phyloP scores from a whole-genome alignment of 2,329 filamentous ascomycete species.

The Fusarium virguliforme region DNA sequence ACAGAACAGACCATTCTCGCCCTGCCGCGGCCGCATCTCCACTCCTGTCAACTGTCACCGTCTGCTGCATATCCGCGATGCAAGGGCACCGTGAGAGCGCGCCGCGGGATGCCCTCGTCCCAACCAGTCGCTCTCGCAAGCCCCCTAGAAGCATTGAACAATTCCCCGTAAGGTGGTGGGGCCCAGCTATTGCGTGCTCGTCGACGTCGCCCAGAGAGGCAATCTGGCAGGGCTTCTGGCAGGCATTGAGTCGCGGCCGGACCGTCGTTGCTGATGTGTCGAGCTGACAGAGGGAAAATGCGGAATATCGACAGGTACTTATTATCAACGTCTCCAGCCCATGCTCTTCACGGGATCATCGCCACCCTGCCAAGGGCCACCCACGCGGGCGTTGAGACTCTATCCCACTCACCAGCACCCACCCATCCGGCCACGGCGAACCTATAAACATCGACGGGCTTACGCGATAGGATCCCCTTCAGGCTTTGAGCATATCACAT shows the following conservation, averaged over 20 bases:
- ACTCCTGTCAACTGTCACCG: slow-evolving; percentile 20
- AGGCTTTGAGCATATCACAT: slow-evolving; percentile 33
- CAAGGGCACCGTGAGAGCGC: slow-evolving; percentile 29
- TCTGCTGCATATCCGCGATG: slow-evolving; percentile 29
- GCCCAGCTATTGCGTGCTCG: slow-evolving; percentile 41
- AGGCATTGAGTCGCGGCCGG: slow-evolving; percentile 23
- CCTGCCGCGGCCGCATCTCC: slow-evolving; percentile 15
- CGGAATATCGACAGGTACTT: slow-evolving; percentile 35
- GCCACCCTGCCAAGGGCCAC: slow-evolving; percentile 31
- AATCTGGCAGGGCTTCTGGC: slow-evolving; percentile 26
- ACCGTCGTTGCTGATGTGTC: slow-evolving; percentile 25
- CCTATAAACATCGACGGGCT: slow-evolving; percentile 40
- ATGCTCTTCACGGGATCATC: slow-evolving; percentile 22
- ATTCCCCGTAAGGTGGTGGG: slow-evolving; percentile 48
- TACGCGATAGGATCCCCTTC: slow-evolving; percentile 43
- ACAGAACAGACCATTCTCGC: slow-evolving; percentile 38
- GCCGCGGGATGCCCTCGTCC: slow-evolving; percentile 33
- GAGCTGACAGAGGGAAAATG: slow-evolving; percentile 15
- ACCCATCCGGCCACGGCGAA: slow-evolving; percentile 37
- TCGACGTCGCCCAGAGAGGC: slow-evolving; percentile 31
- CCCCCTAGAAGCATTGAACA: slow-evolving; percentile 34
- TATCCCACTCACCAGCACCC: slow-evolving; percentile 20
- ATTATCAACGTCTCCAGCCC: slow-evolving; percentile 30
- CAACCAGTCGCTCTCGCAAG: slow-evolving; percentile 30
- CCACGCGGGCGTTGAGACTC: slow-evolving; percentile 29